Evolutionary conservation across 2,329 filamentous ascomycete species (phyloP).

Genomic region (Cordyceps fumosorosea): DNA sequence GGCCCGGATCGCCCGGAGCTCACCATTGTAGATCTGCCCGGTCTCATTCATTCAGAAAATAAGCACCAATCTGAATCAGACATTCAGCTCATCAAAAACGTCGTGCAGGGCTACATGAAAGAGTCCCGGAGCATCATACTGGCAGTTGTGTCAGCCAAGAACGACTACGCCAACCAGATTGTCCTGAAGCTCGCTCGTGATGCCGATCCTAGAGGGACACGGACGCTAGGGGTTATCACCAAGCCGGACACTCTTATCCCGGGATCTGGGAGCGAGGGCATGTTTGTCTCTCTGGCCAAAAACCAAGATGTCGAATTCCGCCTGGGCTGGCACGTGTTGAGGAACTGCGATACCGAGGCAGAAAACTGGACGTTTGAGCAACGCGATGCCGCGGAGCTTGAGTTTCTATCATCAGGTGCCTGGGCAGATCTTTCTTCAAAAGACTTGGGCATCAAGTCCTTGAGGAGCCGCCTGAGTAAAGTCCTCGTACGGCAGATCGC

Average conservation of each 20-base stretch:
- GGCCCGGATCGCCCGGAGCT: constrained; percentile 27
- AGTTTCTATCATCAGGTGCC: constrained; percentile 36
- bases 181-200: constrained; percentile 17
- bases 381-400: constrained; percentile 33
- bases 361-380: constrained; percentile 21
- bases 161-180: constrained; percentile 32
- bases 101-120: constrained; percentile 29
- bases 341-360: constrained; percentile 37
- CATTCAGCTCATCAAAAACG: too few relatives aligned
- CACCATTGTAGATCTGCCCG: constrained; percentile 42
- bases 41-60: constrained; percentile 29
- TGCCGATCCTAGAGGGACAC: neutral
- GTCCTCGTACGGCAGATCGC: constrained; percentile 43
- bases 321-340: constrained; percentile 48
- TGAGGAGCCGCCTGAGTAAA: constrained; percentile 43
- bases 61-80: too few relatives aligned
- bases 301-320: constrained; percentile 41
- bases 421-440: constrained; percentile 32
- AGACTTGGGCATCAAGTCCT: constrained; percentile 39
- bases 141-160: constrained; percentile 35
- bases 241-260: constrained; percentile 35
- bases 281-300: constrained; percentile 24
- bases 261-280: neutral
- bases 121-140: constrained; percentile 38
- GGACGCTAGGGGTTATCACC: constrained; percentile 46